A percentile compares a stretch with the other conserved stretches of the same genome.
Conservation (phyloP, 257 asterid genomes). For the Cinchona pubescens region DNA sequence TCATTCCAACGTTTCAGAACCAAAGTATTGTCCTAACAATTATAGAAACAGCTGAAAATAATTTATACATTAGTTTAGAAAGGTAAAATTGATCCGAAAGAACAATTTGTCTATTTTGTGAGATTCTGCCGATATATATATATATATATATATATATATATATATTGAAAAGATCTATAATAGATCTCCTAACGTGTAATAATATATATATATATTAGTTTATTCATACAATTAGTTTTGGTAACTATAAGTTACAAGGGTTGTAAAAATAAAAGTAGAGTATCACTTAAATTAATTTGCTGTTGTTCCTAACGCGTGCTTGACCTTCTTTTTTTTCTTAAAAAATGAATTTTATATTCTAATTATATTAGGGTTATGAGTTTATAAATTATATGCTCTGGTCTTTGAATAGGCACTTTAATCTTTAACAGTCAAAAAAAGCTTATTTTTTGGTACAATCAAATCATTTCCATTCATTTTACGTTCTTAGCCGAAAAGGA, state of each 20-base stretch:
- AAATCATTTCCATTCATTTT: constrained; percentile 3
- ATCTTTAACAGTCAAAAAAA: constrained; percentile 31
- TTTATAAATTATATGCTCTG: not conserved
- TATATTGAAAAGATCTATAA: too few species aligned
- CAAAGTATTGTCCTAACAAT: not conserved
- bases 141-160: too few species aligned
- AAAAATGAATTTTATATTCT: constrained; percentile 1
- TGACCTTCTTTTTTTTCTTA: constrained; percentile 12
- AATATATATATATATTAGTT: too few species aligned
- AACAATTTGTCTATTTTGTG: not conserved
- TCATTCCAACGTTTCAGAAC: not conserved
- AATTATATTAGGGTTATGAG: constrained; percentile 7
- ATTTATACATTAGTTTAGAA: not conserved
- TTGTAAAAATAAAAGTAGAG: constrained; percentile 11
- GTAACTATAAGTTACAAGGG: not conserved
- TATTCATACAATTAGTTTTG: not conserved
- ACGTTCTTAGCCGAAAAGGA: constrained; percentile 21
- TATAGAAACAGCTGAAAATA: not conserved
- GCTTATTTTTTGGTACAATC: constrained; percentile 8
- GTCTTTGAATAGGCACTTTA: constrained; percentile 3
- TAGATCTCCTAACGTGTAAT: too few species aligned
- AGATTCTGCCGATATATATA: not conserved
- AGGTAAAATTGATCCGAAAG: not conserved
- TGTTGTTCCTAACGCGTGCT: constrained; percentile 18
- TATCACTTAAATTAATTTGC: not conserved